Base-by-base conservation (phyloP, 306 rosid genomes). In the Quillaja saponaria region DNA sequence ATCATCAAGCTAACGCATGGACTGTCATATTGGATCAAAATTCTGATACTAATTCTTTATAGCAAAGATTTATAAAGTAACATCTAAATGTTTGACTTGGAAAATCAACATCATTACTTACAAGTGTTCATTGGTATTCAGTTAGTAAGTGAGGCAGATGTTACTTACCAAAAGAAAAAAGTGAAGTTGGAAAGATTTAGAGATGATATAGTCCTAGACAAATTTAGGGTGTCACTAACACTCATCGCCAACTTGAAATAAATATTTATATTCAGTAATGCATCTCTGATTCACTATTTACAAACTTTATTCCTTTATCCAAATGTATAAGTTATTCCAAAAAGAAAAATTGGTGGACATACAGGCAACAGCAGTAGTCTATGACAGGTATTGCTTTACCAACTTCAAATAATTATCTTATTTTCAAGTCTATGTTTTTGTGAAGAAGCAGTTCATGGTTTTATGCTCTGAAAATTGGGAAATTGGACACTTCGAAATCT, bases 41-140 rank as follows among this genome's bases (percentile, higher is more conserved):
- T 21, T 50, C 51, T 45, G 39, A 34, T 41, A 15, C 8, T 38
- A 57, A 28, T 49, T 48, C 19, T 28, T 49, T 51, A 11, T 6
- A 8, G 10, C 6, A 7, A 0, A 63, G 0, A 9, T 53, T 34
- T 19, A 57, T 33, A 28, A 41, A n/a, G 3, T 5, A 19, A 41
- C 8, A 6, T 14, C 34, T 61, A 41, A 59, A 55, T 39, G 52
- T 50, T 49, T 47, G 62, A 45, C 46, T 49, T 40, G 9, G 57
- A 33, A 58, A 45, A 54, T 62, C 56, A 38, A 52, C 64, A 67
- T 37, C 61, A 37, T 15, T 37, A 44, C 33, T 49, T 54, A 42
- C 6, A 25, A 1, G 39, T 7, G 35, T 42, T 42, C 12, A 15
- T 57, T 49, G 31, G 31, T 25, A 25, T 25, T 4, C 31, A 25